A percentile compares a stretch with the other conserved stretches of the same genome.
phyloP scores from a whole-genome alignment of 306 rosid species.

The Elaeagnus macrophylla region DNA sequence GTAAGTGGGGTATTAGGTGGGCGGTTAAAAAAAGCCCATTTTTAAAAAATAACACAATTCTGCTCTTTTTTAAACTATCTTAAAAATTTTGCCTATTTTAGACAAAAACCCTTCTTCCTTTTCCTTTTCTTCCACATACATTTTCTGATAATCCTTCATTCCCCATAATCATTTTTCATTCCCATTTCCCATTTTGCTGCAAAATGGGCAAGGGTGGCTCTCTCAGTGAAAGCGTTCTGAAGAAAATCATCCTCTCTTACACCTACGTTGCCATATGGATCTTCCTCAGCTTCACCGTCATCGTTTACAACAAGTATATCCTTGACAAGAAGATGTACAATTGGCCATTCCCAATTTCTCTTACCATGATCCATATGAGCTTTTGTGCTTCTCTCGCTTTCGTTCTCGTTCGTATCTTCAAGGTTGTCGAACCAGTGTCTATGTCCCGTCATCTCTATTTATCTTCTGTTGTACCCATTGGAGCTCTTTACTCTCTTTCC shows the following conservation, averaged over 20 bases:
- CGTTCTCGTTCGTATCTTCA: conserved; percentile 53
- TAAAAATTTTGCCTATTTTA: too few species aligned
- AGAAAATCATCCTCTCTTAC: conserved; percentile 73
- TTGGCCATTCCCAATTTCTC: conserved; percentile 84
- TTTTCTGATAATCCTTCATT: conserved; percentile 6
- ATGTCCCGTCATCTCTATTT: conserved; percentile 64
- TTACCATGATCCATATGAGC: conserved; percentile 91
- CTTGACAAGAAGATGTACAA: conserved; percentile 89
- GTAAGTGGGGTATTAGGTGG: too few species aligned
- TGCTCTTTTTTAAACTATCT: too few species aligned
- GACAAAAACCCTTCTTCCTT: not conserved
- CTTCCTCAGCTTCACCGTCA: conserved; percentile 78
- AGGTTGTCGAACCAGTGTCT: conserved; percentile 59
- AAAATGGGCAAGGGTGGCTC: conserved; percentile 71
- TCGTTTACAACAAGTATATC: conserved; percentile 93
- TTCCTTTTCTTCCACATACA: conserved; percentile 7
- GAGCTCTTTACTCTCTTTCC: conserved; percentile 71
- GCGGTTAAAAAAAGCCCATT: too few species aligned
- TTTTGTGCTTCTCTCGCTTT: conserved; percentile 77
- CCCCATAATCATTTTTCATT: not conserved
- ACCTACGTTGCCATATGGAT: conserved; percentile 80
- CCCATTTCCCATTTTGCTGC: not conserved
- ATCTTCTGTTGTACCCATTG: conserved; percentile 81
- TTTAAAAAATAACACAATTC: too few species aligned
- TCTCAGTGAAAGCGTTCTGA: conserved; percentile 64